phyloP scores from a whole-genome alignment of 768 basidiomycete species.

The Lactarius hatsudake region DNA sequence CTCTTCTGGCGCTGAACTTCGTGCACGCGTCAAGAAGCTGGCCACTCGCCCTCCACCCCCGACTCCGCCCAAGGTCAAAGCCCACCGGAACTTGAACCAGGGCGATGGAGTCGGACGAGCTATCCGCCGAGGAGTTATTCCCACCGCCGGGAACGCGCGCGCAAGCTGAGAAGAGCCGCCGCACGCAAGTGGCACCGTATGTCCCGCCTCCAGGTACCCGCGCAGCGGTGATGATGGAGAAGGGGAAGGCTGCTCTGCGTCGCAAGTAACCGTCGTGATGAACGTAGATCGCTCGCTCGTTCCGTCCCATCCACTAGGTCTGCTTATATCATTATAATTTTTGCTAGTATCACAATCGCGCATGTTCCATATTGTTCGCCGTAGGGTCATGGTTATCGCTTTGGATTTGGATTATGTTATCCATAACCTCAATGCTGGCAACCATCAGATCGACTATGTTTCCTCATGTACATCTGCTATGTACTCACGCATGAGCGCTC shows the following conservation, averaged over 20 bases:
- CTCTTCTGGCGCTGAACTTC: neutral
- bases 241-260: neutral
- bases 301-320: neutral
- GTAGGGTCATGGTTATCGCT: neutral
- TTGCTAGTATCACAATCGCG: neutral
- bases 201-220: conserved; percentile 17
- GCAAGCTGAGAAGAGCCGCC: conserved; percentile 9
- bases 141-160: conserved; percentile 15
- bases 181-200: conserved; percentile 6
- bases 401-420: neutral
- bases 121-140: conserved; percentile 14
- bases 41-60: neutral
- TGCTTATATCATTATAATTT: neutral
- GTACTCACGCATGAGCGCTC: no score
- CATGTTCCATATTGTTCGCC: no score
- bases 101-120: neutral
- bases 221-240: conserved; percentile 14
- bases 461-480: neutral
- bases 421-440: neutral
- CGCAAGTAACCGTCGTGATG: neutral
- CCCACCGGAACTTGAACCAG: neutral
- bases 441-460: neutral
- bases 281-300: neutral
- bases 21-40: neutral
- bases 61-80: neutral